These are phyloP conservation scores for Macrolepiota albuminosa DNA, from an alignment of 768 basidiomycete species.

Conservation along the genomic window DNA sequence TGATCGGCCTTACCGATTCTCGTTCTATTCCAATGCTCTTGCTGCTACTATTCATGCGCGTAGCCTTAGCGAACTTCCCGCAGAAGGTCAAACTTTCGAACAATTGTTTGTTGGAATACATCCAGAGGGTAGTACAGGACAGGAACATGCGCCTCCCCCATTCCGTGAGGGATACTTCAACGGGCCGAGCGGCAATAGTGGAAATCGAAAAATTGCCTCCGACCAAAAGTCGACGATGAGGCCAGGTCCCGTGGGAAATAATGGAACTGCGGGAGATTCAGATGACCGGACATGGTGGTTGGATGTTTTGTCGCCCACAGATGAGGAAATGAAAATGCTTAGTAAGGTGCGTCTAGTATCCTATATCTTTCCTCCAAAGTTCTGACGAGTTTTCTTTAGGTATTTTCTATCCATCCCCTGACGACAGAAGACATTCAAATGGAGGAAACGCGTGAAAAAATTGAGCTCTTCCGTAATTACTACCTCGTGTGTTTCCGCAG, in stretches of 20 bases:
- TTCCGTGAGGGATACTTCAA: conserved; percentile 5
- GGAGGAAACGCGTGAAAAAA: conserved; percentile 99
- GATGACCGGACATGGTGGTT: conserved; percentile 96
- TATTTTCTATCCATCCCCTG: conserved; percentile 94
- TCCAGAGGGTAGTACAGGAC: conserved; percentile 7
- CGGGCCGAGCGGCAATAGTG: conserved; percentile 1
- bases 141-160: conserved; percentile 6
- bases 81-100: conserved; percentile 89
- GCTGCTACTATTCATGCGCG: conserved; percentile 94
- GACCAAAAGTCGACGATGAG: conserved; percentile 15
- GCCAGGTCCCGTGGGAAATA: conserved; percentile 5
- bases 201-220: background rate
- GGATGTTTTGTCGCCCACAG: conserved; percentile 89
- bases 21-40: conserved; percentile 93
- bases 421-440: conserved; percentile 99
- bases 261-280: conserved; percentile 28
- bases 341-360: conserved; percentile 61
- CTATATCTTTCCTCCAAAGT: background rate
- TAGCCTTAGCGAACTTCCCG: conserved; percentile 88
- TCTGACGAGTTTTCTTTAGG: conserved; percentile 39
- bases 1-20: conserved; percentile 94
- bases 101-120: conserved; percentile 72
- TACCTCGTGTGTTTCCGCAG: conserved; percentile 99
- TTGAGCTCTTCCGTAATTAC: conserved; percentile 97
- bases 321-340: conserved; percentile 97